A percentile compares a stretch with the other conserved stretches of the same genome.
These are phyloP conservation scores for Quercus tomentella DNA, from an alignment of 331 rosid genomes.

Conservation along the genomic window DNA sequence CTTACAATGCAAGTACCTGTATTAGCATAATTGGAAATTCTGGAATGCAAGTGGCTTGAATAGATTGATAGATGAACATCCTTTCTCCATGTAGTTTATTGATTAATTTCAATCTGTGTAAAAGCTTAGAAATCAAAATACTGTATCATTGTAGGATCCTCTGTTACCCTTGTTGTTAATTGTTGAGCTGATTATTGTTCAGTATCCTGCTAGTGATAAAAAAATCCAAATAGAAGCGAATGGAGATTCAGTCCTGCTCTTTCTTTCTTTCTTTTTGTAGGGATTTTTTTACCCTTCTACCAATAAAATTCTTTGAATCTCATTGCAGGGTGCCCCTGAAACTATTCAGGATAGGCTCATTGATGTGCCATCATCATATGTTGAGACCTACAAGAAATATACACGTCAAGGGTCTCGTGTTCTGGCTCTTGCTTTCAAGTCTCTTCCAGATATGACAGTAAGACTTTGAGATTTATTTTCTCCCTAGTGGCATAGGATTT, in stretches of 20 bases:
- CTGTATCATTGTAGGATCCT: background rate
- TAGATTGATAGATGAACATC: background rate
- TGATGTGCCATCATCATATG: slow-evolving; percentile 71
- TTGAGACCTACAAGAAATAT: slow-evolving; percentile 82
- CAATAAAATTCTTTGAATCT: slow-evolving; percentile 2
- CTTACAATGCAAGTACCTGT: background rate
- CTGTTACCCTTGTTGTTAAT: background rate
- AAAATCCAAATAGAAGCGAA: background rate
- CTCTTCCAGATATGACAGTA: slow-evolving; percentile 97
- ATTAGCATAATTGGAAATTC: background rate
- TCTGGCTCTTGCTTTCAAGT: slow-evolving; percentile 91
- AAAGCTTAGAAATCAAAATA: background rate
- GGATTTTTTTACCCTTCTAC: background rate
- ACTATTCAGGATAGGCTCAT: slow-evolving; percentile 85
- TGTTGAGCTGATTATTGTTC: background rate
- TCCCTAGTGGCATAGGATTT: background rate
- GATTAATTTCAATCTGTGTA: background rate
- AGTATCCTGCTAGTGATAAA: slow-evolving; percentile 1
- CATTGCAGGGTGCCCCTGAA: slow-evolving; percentile 98
- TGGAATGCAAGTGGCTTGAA: background rate
- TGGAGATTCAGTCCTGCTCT: slow-evolving; percentile 1
- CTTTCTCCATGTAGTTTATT: background rate
- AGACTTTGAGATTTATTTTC: slow-evolving; percentile 22
- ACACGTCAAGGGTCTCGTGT: slow-evolving; percentile 99
- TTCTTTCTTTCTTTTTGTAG: slow-evolving; percentile 9